Evolutionary conservation across 2,329 filamentous ascomycete genomes (phyloP), one percentile per base, ranked within the genome.

Genomic region (Pseudogymnoascus sp.): DNA sequence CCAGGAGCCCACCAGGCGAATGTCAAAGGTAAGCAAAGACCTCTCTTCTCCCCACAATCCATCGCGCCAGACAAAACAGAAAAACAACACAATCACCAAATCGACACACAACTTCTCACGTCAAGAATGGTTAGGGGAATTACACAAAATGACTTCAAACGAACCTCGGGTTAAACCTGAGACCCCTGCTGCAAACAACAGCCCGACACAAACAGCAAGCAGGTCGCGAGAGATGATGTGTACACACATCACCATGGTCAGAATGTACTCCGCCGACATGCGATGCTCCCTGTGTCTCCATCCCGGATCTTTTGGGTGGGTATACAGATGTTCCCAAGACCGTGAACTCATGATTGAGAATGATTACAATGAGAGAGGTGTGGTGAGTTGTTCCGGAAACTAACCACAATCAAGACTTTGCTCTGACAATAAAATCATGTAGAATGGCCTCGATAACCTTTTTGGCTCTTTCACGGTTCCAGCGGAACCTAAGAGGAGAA

Each of bases 251-350:
- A 85, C 80, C 62, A 86, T 91, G 81, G 83, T 84, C 8, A 84
- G 87, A 28, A 73, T 90, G 49, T 89, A 86, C 68, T 81, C 80
- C 35, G 63, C 74, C 19, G 71, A 78, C 28, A 72, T 78, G 55
- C 69, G 72, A 16, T 94, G 90, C 74, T 74, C 79, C 6, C 70
- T 79, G 23, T 94, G 90, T 68, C 75, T 76, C 39, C 75, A 75
- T 41, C 72, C 73, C 1, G 82, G 87, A 0, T 74, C 79, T 14
- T 78, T 87, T 61, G 88, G 89, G 25, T 94, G 88, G 83, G 75
- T 94, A 22, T 94, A 90, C 72, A 79, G 82, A 64, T 94, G 91
- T 73, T 82, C 80, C 11, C 84, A 90, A 71, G 89, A 92, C 68
- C 76, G 76, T 9, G 78, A 83, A 30, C 70, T 75, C 14, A 67